phyloP scores from a whole-genome alignment of 305 asterid genomes.

The Monarda citriodora region DNA sequence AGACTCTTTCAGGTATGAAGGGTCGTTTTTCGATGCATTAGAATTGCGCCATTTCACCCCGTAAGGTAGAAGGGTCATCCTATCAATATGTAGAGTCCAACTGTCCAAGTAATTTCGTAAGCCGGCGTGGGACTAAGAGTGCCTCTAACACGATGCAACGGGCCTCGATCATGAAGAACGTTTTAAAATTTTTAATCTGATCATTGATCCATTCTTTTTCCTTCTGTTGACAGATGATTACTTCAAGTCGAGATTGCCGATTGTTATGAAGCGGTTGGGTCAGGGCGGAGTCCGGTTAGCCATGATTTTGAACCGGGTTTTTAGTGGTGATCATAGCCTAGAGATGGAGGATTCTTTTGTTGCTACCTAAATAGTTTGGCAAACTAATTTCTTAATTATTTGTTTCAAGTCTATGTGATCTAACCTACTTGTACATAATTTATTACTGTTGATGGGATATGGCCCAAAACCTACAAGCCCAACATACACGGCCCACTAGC shows the following conservation, averaged over 20 bases:
- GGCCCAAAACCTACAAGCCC: too few relatives aligned
- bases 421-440: not conserved
- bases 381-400: not conserved
- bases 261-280: constrained; percentile 86
- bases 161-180: not conserved
- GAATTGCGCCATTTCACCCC: too few relatives aligned
- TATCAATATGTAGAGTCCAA: too few relatives aligned
- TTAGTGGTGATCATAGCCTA: constrained; percentile 31
- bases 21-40: not conserved
- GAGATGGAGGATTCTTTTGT: constrained; percentile 20
- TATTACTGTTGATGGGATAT: too few relatives aligned
- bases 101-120: too few relatives aligned
- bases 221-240: constrained; percentile 52
- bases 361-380: constrained; percentile 19
- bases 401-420: not conserved
- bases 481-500: too few relatives aligned
- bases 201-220: constrained; percentile 1
- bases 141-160: not conserved
- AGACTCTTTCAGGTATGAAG: constrained; percentile 71
- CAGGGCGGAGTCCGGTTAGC: constrained; percentile 96
- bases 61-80: too few relatives aligned
- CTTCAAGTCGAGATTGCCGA: constrained; percentile 74
- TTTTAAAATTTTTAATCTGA: not conserved
- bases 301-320: constrained; percentile 66
- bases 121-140: too few relatives aligned